These are phyloP conservation scores for Saturnispora quitensis DNA, from an alignment of 805 yeast genomes.

Conservation along the genomic window DNA sequence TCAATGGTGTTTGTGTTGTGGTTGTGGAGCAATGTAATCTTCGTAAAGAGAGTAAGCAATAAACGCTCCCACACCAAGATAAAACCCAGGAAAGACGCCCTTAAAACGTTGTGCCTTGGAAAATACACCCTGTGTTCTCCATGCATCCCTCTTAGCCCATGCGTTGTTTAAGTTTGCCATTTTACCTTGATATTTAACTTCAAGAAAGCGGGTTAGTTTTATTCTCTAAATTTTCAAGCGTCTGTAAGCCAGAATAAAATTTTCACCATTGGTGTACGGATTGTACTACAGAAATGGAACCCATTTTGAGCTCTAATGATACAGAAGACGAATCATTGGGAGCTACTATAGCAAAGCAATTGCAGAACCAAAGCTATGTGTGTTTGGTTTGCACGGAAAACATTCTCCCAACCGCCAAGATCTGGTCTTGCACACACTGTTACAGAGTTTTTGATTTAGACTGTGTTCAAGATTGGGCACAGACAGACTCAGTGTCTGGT, in stretches of 20 bases:
- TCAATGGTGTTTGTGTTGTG: slow-evolving; percentile 8
- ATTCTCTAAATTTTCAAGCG: neutral
- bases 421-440: slow-evolving; percentile 78
- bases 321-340: slow-evolving; percentile 6
- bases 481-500: slow-evolving; percentile 35
- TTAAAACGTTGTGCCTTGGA: slow-evolving; percentile 59
- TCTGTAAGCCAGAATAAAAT: neutral
- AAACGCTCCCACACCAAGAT: slow-evolving; percentile 71
- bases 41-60: slow-evolving; percentile 55
- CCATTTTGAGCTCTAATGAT: slow-evolving; percentile 4
- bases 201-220: neutral
- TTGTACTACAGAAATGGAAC: slow-evolving; percentile 4
- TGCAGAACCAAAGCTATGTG: slow-evolving; percentile 37
- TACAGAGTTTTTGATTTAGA: slow-evolving; percentile 76
- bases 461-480: slow-evolving; percentile 85
- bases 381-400: slow-evolving; percentile 88
- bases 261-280: slow-evolving; percentile 6
- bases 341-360: slow-evolving; percentile 34
- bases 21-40: slow-evolving; percentile 33
- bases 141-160: slow-evolving; percentile 62
- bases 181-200: slow-evolving; percentile 2
- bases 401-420: slow-evolving; percentile 50
- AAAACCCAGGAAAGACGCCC: slow-evolving; percentile 73
- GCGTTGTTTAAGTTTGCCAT: slow-evolving; percentile 31
- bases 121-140: slow-evolving; percentile 84